Base-by-base conservation (phyloP, 129 eudicot genomes). In the Flaveria robusta region DNA sequence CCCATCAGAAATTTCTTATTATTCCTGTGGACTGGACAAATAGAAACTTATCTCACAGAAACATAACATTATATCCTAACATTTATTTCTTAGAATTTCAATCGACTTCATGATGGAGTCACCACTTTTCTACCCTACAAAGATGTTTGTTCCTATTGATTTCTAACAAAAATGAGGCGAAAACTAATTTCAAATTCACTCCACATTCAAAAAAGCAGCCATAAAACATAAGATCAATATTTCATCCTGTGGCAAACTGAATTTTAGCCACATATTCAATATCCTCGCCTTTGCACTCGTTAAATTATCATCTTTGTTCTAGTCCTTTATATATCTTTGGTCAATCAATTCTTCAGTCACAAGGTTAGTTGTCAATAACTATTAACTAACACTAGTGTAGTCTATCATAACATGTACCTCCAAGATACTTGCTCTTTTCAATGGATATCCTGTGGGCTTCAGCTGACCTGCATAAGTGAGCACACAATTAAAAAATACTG, bases 351-450 rank as follows among this genome's bases (percentile, higher is more conserved):
- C 37, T 31, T 31, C 7, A 4, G 4, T 31, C 37, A 31, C 37
- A 31, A 31, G 37, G 56, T 23, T 45, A 68, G 22, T 24, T 45
- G 39, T 68, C 58, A 68, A 68, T 68, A 68, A 72, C 5, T 42
- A 68, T 45, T 68, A 68, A 72, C 5, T 42, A 72, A 39, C 39
- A 60, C 4, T 13, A 58, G 9, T 54, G 22, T 47, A 64, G 41
- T 76, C 24, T 24, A 43, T 76, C 56, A 60, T 3, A 9, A 39
- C 20, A 79, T 77, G 14, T 79, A 93, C 98, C 98, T 87, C 97
- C 97, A 81, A 93, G 98, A 76, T 93, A 93, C 81, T 93, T 93
- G 84, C 98, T 93, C 92, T 89, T 89, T 85, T 90, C 97, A 69
- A 93, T 90, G 19, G 97, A 91, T 52, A 93, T 79, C 87, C 85